Evolutionary conservation across 768 basidiomycete genomes (phyloP).

Genomic region (Lanmaoa rubissima): DNA sequence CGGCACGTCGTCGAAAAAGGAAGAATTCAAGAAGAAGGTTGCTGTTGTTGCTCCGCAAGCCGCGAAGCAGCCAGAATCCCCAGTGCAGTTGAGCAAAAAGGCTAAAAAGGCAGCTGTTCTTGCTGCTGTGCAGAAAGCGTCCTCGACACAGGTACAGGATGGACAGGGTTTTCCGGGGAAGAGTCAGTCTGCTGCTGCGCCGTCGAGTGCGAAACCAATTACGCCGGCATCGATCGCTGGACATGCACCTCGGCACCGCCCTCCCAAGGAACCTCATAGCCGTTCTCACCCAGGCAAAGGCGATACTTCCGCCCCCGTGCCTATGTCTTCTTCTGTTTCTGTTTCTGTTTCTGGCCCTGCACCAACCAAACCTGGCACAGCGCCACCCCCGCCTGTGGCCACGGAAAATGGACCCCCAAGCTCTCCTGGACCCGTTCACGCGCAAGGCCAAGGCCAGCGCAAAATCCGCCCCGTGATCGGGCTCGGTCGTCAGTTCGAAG

Average conservation of each 20-base stretch:
- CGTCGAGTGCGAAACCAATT: slow-evolving; percentile 15
- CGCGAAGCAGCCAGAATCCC: slow-evolving; percentile 33
- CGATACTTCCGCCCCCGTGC: background rate
- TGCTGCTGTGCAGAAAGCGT: slow-evolving; percentile 22
- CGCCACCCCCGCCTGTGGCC: background rate
- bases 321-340: background rate
- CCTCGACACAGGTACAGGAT: slow-evolving; percentile 8
- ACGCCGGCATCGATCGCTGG: slow-evolving; percentile 2
- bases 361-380: background rate
- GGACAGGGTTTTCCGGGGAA: slow-evolving; percentile 5
- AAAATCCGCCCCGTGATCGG: slow-evolving; percentile 60
- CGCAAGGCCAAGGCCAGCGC: slow-evolving; percentile 26
- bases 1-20: slow-evolving; percentile 34
- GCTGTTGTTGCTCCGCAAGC: slow-evolving; percentile 5
- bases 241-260: slow-evolving; percentile 16
- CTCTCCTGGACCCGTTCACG: slow-evolving; percentile 4
- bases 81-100: slow-evolving; percentile 35
- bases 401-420: slow-evolving; percentile 2
- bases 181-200: background rate
- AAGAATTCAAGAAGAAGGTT: slow-evolving; percentile 39
- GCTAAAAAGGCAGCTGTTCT: slow-evolving; percentile 30
- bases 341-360: background rate
- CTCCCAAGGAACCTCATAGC: slow-evolving; percentile 13
- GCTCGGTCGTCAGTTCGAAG: slow-evolving; percentile 67
- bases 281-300: slow-evolving; percentile 17